Conservation (phyloP, 2,329 filamentous ascomycete species). For the Scytalidium sp. region DNA sequence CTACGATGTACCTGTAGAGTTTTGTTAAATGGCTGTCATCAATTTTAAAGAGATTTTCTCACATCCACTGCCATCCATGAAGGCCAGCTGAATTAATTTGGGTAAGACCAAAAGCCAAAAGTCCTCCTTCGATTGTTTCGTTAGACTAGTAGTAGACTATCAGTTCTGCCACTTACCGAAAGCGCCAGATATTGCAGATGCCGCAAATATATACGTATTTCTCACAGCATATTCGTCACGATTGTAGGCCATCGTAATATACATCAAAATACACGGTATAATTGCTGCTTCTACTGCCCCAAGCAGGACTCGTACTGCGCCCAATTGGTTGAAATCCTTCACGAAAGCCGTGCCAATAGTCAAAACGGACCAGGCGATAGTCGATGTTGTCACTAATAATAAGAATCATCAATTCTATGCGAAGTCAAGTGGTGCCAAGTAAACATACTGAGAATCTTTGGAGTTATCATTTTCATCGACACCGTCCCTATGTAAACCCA, state of each 20-base stretch:
- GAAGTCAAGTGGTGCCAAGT: not conserved
- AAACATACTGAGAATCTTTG: slow-evolving; percentile 1
- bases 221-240: slow-evolving; percentile 1
- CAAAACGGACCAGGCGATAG: slow-evolving; percentile 6
- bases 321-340: slow-evolving; percentile 9
- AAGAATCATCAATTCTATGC: no score
- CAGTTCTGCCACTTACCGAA: not conserved
- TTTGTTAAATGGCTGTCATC: not conserved
- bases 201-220: slow-evolving; percentile 2
- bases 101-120: slow-evolving; percentile 2
- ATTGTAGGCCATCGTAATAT: slow-evolving; percentile 5
- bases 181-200: slow-evolving; percentile 2
- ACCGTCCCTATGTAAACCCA: not conserved
- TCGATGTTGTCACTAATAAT: not conserved
- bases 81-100: slow-evolving; percentile 3
- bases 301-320: slow-evolving; percentile 8
- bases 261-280: slow-evolving; percentile 4
- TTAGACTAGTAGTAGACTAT: not conserved
- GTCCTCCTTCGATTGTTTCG: not conserved
- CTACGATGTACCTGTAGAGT: not conserved
- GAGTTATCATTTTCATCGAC: slow-evolving; percentile 1
- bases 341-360: slow-evolving; percentile 14
- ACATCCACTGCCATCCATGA: slow-evolving; percentile 5
- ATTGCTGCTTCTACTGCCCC: slow-evolving; percentile 3
- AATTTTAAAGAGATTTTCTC: not conserved